A percentile compares a stretch with the other conserved stretches of the same genome.
These are phyloP conservation scores for Periconia digitata DNA, from an alignment of 2,329 filamentous ascomycete genomes.

Conservation along the genomic window DNA sequence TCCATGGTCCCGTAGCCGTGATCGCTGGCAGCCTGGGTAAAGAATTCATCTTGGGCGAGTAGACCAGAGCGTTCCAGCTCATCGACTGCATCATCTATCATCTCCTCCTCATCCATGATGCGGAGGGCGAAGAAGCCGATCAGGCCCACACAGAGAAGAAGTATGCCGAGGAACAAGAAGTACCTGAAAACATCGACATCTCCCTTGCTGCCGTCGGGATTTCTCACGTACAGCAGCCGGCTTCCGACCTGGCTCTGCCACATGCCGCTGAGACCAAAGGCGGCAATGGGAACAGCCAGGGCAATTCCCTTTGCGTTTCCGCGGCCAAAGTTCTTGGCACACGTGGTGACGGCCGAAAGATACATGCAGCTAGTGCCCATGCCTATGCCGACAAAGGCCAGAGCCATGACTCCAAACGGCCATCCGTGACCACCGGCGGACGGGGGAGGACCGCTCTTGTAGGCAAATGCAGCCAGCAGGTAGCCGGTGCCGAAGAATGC, in stretches of 20 bases:
- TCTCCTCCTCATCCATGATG: constrained; percentile 79
- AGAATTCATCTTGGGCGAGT: constrained; percentile 73
- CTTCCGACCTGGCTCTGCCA: constrained; percentile 90
- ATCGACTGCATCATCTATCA: constrained; percentile 88
- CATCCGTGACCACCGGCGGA: constrained; percentile 58
- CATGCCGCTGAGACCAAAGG: constrained; percentile 92
- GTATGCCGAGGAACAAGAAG: constrained; percentile 78
- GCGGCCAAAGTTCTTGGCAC: constrained; percentile 95
- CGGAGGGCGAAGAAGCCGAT: constrained; percentile 73
- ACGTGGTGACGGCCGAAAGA: constrained; percentile 85
- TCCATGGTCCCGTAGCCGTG: constrained; percentile 66
- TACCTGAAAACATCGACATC: constrained; percentile 77
- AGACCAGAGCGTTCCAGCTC: constrained; percentile 88
- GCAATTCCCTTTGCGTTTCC: constrained; percentile 86
- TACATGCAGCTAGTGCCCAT: constrained; percentile 88
- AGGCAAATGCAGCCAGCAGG: constrained; percentile 77
- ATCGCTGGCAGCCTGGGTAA: constrained; percentile 58
- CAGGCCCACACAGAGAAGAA: constrained; percentile 71
- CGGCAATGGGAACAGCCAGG: constrained; percentile 85
- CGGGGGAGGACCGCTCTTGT: constrained; percentile 60
- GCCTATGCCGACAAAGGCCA: constrained; percentile 81
- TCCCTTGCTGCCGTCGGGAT: constrained; percentile 61
- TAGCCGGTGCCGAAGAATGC: constrained; percentile 80
- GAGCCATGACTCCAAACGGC: constrained; percentile 80
- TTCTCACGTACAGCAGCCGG: constrained; percentile 70